A percentile compares a stretch with the other conserved stretches of the same genome.
These are phyloP conservation scores for Salvia splendens DNA, from an alignment of 257 asterid species.

Conservation along the genomic window DNA sequence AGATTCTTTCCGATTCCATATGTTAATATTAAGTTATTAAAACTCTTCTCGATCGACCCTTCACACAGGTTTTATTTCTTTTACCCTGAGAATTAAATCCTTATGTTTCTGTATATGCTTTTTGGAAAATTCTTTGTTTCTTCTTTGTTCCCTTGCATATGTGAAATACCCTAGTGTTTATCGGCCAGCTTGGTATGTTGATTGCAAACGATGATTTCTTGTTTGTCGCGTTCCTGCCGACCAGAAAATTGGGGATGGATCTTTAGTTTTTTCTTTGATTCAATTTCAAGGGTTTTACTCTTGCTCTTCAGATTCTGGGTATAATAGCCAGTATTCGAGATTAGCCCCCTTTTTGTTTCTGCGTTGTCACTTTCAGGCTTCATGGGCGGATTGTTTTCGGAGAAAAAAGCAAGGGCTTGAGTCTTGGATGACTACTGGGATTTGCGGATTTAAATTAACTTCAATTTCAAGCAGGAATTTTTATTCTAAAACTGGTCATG, in stretches of 20 bases:
- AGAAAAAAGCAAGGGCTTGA: neutral
- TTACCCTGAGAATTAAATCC: slow-evolving; percentile 18
- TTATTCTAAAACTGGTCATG: neutral
- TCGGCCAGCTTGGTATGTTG: too few species aligned
- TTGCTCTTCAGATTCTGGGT: neutral
- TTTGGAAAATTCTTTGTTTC: slow-evolving; percentile 1
- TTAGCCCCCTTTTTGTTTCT: neutral
- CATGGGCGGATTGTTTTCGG: slow-evolving; percentile 10
- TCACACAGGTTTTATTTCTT: slow-evolving; percentile 25
- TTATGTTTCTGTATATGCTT: neutral
- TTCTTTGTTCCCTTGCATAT: neutral
- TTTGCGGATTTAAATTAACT: neutral
- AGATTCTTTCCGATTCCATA: too few species aligned
- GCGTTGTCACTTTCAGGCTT: neutral
- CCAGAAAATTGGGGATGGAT: too few species aligned
- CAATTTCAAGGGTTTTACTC: slow-evolving; percentile 22
- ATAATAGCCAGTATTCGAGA: slow-evolving; percentile 13
- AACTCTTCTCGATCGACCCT: slow-evolving; percentile 34
- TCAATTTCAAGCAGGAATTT: slow-evolving; percentile 20
- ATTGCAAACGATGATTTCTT: slow-evolving; percentile 15
- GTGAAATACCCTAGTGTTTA: slow-evolving; percentile 7
- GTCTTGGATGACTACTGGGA: neutral
- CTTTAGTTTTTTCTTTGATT: neutral
- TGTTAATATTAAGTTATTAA: too few species aligned
- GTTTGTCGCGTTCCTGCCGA: neutral